Conservation (phyloP, 1,284 basidiomycete species). For the Chiua sp. region DNA sequence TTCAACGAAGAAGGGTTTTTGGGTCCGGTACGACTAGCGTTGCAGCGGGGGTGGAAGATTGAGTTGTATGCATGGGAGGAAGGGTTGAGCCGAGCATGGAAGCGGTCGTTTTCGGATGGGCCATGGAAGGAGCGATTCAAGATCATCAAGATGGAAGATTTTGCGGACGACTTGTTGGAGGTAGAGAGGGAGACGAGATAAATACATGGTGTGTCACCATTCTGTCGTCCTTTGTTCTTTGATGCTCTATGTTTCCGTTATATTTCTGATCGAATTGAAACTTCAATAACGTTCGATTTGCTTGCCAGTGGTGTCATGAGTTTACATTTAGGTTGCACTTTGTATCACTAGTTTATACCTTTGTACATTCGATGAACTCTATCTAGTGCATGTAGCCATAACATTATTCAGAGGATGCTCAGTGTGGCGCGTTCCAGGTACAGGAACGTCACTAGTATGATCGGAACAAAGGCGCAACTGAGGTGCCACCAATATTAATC, state of each 20-base stretch:
- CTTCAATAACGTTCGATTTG: not conserved
- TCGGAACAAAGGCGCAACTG: not conserved
- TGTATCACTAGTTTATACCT: not conserved
- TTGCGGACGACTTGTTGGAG: conserved; percentile 59
- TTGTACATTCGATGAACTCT: not conserved
- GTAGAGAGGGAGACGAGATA: conserved; percentile 31
- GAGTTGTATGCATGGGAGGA: conserved; percentile 89
- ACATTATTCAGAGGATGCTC: not conserved
- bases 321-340: not conserved
- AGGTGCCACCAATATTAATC: too few species aligned
- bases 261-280: not conserved
- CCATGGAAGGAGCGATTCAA: conserved; percentile 49
- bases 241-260: not conserved
- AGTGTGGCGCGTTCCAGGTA: too few species aligned
- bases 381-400: not conserved
- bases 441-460: not conserved
- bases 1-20: conserved; percentile 90
- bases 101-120: conserved; percentile 63
- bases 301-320: conserved; percentile 1
- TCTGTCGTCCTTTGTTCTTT: not conserved
- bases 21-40: conserved; percentile 80
- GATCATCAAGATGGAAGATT: conserved; percentile 66
- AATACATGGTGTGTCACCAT: not conserved
- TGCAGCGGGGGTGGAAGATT: conserved; percentile 86
- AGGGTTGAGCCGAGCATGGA: conserved; percentile 76